A percentile compares a stretch with the other conserved stretches of the same genome.
Conservation (phyloP, 1,284 basidiomycete species). For the Fomitopsis pinicola region DNA sequence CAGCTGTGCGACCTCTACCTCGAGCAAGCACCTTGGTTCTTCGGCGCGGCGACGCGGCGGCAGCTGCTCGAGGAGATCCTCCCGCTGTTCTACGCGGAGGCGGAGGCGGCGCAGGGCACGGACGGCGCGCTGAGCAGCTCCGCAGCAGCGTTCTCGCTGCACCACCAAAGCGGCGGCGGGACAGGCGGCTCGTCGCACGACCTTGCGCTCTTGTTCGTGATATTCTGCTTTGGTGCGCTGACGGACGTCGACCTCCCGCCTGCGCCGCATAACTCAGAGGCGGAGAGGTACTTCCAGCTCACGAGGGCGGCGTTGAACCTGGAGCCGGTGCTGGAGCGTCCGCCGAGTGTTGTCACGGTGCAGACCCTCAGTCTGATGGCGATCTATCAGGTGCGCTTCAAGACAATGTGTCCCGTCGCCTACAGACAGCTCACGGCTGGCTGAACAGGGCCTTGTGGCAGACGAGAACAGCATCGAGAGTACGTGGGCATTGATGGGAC, state of each 20-base stretch:
- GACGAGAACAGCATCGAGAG: slow-evolving; percentile 35
- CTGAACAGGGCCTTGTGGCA: slow-evolving; percentile 22
- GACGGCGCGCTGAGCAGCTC: slow-evolving; percentile 8
- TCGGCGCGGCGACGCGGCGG: slow-evolving; percentile 56
- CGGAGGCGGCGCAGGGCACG: slow-evolving; percentile 2
- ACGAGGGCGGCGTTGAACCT: slow-evolving; percentile 58
- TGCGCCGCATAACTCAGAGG: slow-evolving; percentile 53
- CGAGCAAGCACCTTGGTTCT: slow-evolving; percentile 73
- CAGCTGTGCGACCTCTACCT: slow-evolving; percentile 60
- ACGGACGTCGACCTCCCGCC: slow-evolving; percentile 54
- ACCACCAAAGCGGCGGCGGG: slow-evolving; percentile 14
- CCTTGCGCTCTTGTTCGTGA: slow-evolving; percentile 49
- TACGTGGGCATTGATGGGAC: slow-evolving; percentile 31
- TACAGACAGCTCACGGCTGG: neutral
- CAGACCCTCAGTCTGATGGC: slow-evolving; percentile 63
- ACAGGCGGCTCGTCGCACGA: slow-evolving; percentile 39
- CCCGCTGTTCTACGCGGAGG: slow-evolving; percentile 60
- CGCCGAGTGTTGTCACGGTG: slow-evolving; percentile 63
- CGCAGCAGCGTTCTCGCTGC: slow-evolving; percentile 17
- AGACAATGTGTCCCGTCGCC: neutral
- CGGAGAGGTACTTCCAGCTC: slow-evolving; percentile 53
- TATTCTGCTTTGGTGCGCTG: slow-evolving; percentile 56
- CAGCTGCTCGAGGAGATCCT: slow-evolving; percentile 63
- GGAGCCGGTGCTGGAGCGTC: slow-evolving; percentile 61
- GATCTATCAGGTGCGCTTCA: slow-evolving; percentile 50